phyloP scores from a whole-genome alignment of 2,329 filamentous ascomycete species.

The Cercospora janseana region DNA sequence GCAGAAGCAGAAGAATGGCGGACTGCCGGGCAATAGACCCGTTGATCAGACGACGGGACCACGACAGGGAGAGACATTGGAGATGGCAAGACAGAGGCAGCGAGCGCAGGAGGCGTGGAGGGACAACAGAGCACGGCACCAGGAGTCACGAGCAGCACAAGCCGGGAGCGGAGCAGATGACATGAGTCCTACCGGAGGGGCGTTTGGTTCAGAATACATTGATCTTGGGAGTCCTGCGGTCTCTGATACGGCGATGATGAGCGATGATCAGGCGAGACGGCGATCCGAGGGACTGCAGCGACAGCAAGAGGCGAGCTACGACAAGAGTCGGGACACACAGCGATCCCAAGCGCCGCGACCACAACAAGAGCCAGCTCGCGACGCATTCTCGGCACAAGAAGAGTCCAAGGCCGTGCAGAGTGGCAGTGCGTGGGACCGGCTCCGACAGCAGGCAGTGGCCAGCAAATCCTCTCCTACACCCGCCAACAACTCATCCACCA shows the following conservation, averaged over 20 bases:
- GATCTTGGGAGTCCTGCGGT: conserved; percentile 27
- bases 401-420: conserved; percentile 9
- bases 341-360: background rate
- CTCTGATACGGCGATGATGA: conserved; percentile 32
- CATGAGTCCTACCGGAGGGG: conserved; percentile 42
- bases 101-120: conserved; percentile 29
- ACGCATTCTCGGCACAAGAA: conserved; percentile 2
- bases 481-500: conserved; percentile 23
- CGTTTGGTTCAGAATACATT: conserved; percentile 35
- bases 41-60: conserved; percentile 25
- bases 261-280: conserved; percentile 32
- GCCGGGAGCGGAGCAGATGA: conserved; percentile 35
- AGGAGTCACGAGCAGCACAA: background rate
- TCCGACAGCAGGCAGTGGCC: conserved; percentile 38
- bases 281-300: conserved; percentile 13
- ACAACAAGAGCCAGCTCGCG: background rate
- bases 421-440: conserved; percentile 47
- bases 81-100: conserved; percentile 34
- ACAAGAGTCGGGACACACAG: background rate
- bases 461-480: conserved; percentile 23
- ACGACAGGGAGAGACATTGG: conserved; percentile 31
- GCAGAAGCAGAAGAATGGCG: conserved; percentile 27
- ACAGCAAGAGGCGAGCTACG: conserved; percentile 16
- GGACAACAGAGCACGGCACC: conserved; percentile 12
- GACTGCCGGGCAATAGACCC: conserved; percentile 19